Conservation (phyloP, 1,284 basidiomycete genomes). For the Leccinum subfulvum region DNA sequence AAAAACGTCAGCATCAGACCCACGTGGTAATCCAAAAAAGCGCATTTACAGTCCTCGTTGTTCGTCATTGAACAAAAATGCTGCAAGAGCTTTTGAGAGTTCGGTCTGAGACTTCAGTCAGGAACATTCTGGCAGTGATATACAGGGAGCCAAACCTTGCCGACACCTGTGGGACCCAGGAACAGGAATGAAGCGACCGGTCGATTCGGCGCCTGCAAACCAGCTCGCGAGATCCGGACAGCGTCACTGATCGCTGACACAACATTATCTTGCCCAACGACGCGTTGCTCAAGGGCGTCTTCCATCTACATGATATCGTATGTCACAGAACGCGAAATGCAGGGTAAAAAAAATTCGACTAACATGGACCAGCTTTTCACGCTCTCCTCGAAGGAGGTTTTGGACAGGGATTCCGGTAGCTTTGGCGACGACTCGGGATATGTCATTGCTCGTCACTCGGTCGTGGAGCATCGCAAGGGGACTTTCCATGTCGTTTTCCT, state of each 20-base stretch:
- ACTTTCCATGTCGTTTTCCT: conserved; percentile 44
- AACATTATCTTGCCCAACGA: conserved; percentile 89
- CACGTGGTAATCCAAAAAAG: not conserved
- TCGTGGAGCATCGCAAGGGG: conserved; percentile 76
- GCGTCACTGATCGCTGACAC: conserved; percentile 82
- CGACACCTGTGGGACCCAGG: conserved; percentile 85
- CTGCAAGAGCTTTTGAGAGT: conserved; percentile 82
- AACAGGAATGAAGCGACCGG: conserved; percentile 93
- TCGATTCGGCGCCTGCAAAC: conserved; percentile 81
- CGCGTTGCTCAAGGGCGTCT: conserved; percentile 67
- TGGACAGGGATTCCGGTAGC: conserved; percentile 91
- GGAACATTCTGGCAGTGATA: not conserved
- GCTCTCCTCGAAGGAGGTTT: conserved; percentile 85
- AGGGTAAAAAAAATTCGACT: conserved; percentile 21
- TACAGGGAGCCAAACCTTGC: conserved; percentile 49
- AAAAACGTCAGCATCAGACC: not conserved
- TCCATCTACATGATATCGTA: conserved; percentile 69
- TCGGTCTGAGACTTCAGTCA: conserved; percentile 63
- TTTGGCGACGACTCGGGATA: conserved; percentile 85
- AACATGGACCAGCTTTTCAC: conserved; percentile 87
- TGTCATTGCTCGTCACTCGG: conserved; percentile 85
- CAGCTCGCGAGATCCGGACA: conserved; percentile 87
- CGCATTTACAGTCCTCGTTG: conserved; percentile 70
- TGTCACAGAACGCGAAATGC: conserved; percentile 15
- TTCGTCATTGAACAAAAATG: conserved; percentile 87